Conservation (phyloP, 2,329 filamentous ascomycete species). For the Diaporthe sp. region DNA sequence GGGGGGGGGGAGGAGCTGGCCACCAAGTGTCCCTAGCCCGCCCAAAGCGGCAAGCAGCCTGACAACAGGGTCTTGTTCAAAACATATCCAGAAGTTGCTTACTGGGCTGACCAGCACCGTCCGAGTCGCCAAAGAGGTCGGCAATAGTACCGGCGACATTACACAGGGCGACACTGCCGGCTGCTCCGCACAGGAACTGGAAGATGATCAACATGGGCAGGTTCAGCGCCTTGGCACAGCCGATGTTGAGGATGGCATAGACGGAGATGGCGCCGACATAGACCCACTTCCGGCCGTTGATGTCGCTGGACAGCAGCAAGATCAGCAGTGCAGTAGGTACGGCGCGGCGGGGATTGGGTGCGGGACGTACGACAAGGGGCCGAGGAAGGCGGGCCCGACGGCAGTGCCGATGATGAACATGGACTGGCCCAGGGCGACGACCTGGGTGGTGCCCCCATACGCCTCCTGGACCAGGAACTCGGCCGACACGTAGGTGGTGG, state of each 20-base stretch:
- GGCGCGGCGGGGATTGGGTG: not conserved
- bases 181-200: slow-evolving; percentile 52
- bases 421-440: slow-evolving; percentile 56
- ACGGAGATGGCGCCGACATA: slow-evolving; percentile 54
- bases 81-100: not conserved
- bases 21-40: no score
- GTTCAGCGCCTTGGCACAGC: slow-evolving; percentile 52
- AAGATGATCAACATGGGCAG: slow-evolving; percentile 57
- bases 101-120: slow-evolving; percentile 56
- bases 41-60: no score
- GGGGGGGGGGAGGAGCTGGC: not conserved
- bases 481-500: slow-evolving; percentile 56
- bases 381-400: slow-evolving; percentile 57
- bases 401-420: slow-evolving; percentile 60
- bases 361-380: slow-evolving; percentile 55
- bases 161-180: slow-evolving; percentile 53
- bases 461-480: slow-evolving; percentile 55
- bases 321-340: not conserved
- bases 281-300: slow-evolving; percentile 59
- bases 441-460: slow-evolving; percentile 54
- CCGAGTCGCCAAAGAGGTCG: slow-evolving; percentile 53
- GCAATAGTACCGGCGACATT: slow-evolving; percentile 55
- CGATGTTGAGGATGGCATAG: slow-evolving; percentile 54
- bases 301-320: slow-evolving; percentile 49
- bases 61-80: no score